These are phyloP conservation scores for Pleurotus cornucopiae DNA, from an alignment of 768 basidiomycete species.

Conservation along the genomic window DNA sequence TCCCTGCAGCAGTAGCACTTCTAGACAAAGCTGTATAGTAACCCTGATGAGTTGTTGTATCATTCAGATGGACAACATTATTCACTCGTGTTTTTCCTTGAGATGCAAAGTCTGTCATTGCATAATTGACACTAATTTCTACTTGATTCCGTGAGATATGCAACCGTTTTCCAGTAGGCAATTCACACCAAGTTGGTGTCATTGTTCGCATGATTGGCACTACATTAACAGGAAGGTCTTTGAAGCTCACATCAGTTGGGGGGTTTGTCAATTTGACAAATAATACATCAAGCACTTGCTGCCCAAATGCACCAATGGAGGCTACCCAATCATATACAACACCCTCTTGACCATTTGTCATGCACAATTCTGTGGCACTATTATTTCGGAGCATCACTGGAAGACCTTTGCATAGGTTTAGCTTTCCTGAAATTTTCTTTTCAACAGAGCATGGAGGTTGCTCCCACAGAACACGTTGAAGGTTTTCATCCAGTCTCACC, in stretches of 20 bases:
- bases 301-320: slow-evolving; percentile 5
- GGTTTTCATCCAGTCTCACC: neutral
- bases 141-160: neutral
- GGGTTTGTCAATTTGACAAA: slow-evolving; percentile 24
- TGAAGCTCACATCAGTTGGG: slow-evolving; percentile 17
- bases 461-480: slow-evolving; percentile 18
- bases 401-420: slow-evolving; percentile 26
- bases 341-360: slow-evolving; percentile 30
- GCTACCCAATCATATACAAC: slow-evolving; percentile 22
- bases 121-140: neutral
- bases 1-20: neutral
- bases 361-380: slow-evolving; percentile 27
- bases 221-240: slow-evolving; percentile 25
- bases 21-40: neutral
- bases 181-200: neutral
- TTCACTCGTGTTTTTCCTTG: neutral
- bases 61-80: neutral
- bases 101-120: neutral
- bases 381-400: slow-evolving; percentile 30
- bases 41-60: neutral
- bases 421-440: slow-evolving; percentile 20
- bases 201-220: slow-evolving; percentile 9
- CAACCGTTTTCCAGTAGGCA: neutral
- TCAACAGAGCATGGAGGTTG: slow-evolving; percentile 12
- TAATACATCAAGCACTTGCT: slow-evolving; percentile 20